Base-by-base conservation (phyloP, 176 grass and related monocot genomes). In the Pharus latifolius region DNA sequence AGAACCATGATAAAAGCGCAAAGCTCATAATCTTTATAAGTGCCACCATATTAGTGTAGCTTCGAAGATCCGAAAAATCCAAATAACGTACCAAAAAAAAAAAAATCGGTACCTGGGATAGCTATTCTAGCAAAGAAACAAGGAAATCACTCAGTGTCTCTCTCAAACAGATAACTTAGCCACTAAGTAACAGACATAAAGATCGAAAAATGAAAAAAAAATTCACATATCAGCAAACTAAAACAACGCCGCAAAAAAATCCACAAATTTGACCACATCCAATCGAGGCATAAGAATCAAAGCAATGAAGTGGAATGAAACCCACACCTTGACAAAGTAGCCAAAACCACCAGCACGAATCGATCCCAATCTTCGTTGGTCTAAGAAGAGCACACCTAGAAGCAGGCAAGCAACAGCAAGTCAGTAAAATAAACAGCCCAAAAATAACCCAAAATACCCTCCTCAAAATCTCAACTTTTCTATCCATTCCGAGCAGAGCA, bases 81-180 rank as follows among this genome's bases (percentile, higher is more conserved):
- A n/a, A n/a, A n/a, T n/a, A n/a, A n/a, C n/a, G n/a, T n/a, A n/a
- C n/a, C n/a, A n/a, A n/a, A n/a, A n/a, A n/a, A n/a, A n/a, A n/a
- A n/a, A n/a, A n/a, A n/a, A n/a, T n/a, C n/a, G n/a, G n/a, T n/a
- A n/a, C n/a, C n/a, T n/a, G n/a, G n/a, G n/a, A n/a, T n/a, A n/a
- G n/a, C n/a, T n/a, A n/a, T n/a, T n/a, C n/a, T n/a, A n/a, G 54
- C 54, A 62, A 32, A 56, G 27, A 40, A 54, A 26, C 22, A n/a
- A 72, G 26, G 14, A 65, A 64, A 71, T 29, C 31, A 58, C n/a
- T 72, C 3, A n/a, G n/a, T n/a, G n/a, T n/a, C n/a, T n/a, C n/a
- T n/a, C n/a, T n/a, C 10, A 24, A 72, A 31, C 38, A 48, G 56
- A 60, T 3, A 60, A 60, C 1, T 10, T 35, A 22, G 27, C 22